These are phyloP conservation scores for Salvia miltiorrhiza DNA, from an alignment of 257 asterid species.

Conservation along the genomic window DNA sequence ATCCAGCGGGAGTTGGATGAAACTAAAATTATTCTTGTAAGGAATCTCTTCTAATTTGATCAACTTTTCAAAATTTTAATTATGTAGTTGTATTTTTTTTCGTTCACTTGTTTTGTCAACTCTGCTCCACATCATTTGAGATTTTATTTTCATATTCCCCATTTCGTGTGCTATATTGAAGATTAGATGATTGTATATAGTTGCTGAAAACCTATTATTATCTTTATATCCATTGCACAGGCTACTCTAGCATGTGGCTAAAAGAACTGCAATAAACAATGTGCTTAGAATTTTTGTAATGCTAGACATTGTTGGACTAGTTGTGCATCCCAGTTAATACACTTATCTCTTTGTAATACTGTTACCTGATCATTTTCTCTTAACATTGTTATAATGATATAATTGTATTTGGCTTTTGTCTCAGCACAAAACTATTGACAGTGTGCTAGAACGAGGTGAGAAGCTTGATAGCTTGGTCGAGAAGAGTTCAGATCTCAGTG, in stretches of 20 bases:
- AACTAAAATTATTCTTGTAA: constrained; percentile 92
- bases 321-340: neutral
- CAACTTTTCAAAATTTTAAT: neutral
- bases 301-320: neutral
- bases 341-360: neutral
- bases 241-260: neutral
- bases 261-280: neutral
- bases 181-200: neutral
- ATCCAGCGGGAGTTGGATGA: constrained; percentile 95
- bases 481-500: constrained; percentile 93
- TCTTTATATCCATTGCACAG: neutral
- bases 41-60: constrained; percentile 30
- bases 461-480: constrained; percentile 94
- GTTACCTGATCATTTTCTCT: neutral
- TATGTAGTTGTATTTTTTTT: neutral
- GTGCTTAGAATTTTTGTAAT: neutral
- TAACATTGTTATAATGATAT: neutral
- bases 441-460: constrained; percentile 87
- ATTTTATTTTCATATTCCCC: neutral
- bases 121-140: neutral
- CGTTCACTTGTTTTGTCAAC: neutral
- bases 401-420: constrained; percentile 19
- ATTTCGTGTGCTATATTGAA: constrained; percentile 4
- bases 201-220: neutral
- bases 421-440: constrained; percentile 97